phyloP scores from a whole-genome alignment of 768 basidiomycete genomes.

The Holtermannia corniformis region DNA sequence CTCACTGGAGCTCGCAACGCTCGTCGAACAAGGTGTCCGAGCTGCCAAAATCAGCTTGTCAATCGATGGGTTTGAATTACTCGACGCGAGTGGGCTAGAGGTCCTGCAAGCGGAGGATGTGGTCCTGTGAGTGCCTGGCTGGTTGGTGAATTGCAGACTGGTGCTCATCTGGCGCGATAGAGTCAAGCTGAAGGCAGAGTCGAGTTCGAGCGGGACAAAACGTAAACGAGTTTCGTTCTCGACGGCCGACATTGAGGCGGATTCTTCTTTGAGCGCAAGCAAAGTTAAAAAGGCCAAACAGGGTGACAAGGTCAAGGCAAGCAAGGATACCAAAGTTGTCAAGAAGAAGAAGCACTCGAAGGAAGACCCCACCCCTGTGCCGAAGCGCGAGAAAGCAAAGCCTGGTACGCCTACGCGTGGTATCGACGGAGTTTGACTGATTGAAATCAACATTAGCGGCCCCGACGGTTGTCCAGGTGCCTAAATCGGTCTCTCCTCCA shows the following conservation, averaged over 20 bases:
- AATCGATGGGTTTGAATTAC: conserved; percentile 36
- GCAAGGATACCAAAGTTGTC: background rate
- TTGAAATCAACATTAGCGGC: no score
- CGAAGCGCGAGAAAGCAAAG: no score
- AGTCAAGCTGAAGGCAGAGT: background rate
- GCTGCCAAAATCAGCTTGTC: conserved; percentile 17
- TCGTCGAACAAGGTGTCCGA: conserved; percentile 4
- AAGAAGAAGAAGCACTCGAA: background rate
- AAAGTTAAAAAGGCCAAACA: conserved; percentile 4
- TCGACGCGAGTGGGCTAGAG: conserved; percentile 62
- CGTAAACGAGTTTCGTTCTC: background rate
- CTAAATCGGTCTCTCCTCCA: no score
- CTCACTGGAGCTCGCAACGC: conserved; percentile 11
- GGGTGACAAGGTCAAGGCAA: background rate
- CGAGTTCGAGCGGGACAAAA: background rate
- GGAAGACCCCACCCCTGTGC: no score
- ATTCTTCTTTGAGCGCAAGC: conserved; percentile 3
- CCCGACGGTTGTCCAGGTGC: no score
- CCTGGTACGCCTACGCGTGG: no score
- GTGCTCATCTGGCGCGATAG: background rate
- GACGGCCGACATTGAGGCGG: background rate
- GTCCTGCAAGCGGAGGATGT: conserved; percentile 57
- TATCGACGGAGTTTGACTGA: no score
- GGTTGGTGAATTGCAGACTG: background rate
- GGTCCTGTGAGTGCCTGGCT: conserved; percentile 13